Base-by-base conservation (phyloP, 108 stramenopile genomes). In the Discostella pseudostelligera region DNA sequence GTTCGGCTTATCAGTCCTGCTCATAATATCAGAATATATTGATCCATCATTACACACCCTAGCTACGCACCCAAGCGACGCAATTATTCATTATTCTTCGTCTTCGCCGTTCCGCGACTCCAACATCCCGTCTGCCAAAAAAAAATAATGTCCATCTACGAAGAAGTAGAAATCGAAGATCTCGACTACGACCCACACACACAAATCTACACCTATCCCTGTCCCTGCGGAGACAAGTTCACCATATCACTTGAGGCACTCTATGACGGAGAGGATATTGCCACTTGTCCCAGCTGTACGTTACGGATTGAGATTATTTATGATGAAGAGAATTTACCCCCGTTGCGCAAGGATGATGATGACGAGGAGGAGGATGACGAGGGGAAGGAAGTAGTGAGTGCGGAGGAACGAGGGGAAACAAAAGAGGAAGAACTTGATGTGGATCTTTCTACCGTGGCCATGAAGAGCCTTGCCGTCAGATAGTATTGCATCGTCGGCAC, bases 141-240 rank as follows among this genome's bases (percentile, higher is more conserved):
- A 32, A 32, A 32, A 3, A 32, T 29, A 25, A 92, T 92, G 92
- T 88, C 92, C 14, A 85, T 97, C 46, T 98, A 97, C 82, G 98
- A 97, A 67, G 98, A 98, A 81, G 87, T 98, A 39, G 90, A 91
- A 67, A 84, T 98, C 59, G 96, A 92, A 65, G 96, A 98, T 59
- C 95, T 98, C 86, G 76, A 69, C 12, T 98, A 87, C 81, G 93
- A 97, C 51, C 85, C 83, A 20, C 65, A 67, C 1, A 81, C 80
- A 22, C 70, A 79, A 67, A 74, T 76, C 45, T 98, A 96, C 77
- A 84, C 84, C 35, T 98, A 98, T 61, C 96, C 87, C n/a, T 98
- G 98, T 74, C 98, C 98, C 0, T 98, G 98, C 59, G 98, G 98
- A 1, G 98, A 98, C 51, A 84, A 72, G 44, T 98, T 98, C 72